Evolutionary conservation across 495 filamentous ascomycete species (phyloP).

Genomic region (Penicillium cataractarum): DNA sequence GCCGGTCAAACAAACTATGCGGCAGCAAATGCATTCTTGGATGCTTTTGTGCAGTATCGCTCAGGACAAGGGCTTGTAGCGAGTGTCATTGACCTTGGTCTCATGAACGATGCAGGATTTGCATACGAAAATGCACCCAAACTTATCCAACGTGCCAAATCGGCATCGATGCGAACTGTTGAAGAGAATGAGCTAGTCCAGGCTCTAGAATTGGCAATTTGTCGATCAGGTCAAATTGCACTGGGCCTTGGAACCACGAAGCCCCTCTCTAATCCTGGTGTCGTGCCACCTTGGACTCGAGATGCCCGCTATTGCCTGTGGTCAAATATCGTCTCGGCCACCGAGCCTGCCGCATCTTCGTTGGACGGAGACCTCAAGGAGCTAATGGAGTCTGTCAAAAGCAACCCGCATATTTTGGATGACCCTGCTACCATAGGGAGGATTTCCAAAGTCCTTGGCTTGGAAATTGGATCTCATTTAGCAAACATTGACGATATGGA

Average conservation of each 20-base stretch:
- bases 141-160: conserved; percentile 1
- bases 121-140: conserved; percentile 3
- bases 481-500: conserved; percentile 5
- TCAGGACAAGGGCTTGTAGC: conserved; percentile 1
- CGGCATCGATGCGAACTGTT: conserved; percentile 2
- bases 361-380: conserved; percentile 4
- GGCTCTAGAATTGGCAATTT: conserved; percentile 2
- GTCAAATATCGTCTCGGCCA: background rate
- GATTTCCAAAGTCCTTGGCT: background rate
- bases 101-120: conserved; percentile 7
- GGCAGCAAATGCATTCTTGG: conserved; percentile 8
- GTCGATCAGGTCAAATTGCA: background rate
- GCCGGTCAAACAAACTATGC: conserved; percentile 11
- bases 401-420: background rate
- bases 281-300: conserved; percentile 3
- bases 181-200: background rate
- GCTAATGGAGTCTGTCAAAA: conserved; percentile 1
- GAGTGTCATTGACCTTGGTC: conserved; percentile 6
- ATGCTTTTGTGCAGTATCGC: conserved; percentile 9
- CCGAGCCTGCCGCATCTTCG: background rate
- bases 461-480: conserved; percentile 6
- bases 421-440: conserved; percentile 1
- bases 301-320: conserved; percentile 1
- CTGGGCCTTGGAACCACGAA: conserved; percentile 1
- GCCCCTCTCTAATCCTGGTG: background rate